These are phyloP conservation scores for Diplotaxis tenuifolia DNA, from an alignment of 345 rosid genomes.

Conservation along the genomic window DNA sequence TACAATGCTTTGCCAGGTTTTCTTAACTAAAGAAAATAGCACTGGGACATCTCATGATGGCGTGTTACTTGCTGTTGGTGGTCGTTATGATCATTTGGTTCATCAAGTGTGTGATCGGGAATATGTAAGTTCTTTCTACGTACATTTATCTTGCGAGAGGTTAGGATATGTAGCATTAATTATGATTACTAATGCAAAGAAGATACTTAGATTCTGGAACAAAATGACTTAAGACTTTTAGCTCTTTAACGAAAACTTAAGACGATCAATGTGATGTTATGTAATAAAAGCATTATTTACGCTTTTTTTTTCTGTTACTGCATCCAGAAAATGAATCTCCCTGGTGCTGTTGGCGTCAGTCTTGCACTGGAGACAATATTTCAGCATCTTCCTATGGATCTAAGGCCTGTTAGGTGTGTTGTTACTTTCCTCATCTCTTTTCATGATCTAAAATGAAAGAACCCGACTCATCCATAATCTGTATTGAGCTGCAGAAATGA, in stretches of 20 bases:
- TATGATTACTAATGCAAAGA: conserved; percentile 2
- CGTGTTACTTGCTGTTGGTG: conserved; percentile 84
- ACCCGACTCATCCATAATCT: conserved; percentile 7
- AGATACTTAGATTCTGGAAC: neutral
- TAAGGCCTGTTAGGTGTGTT: conserved; percentile 59
- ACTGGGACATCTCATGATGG: conserved; percentile 69
- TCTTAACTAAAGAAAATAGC: conserved; percentile 61
- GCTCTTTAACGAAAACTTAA: too few relatives aligned
- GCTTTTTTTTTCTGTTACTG: neutral
- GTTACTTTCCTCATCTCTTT: conserved; percentile 15
- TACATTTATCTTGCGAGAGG: conserved; percentile 18
- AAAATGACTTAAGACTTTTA: neutral
- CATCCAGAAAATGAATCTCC: conserved; percentile 74
- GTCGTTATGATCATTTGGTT: conserved; percentile 87
- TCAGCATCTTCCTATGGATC: conserved; percentile 60
- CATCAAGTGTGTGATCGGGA: conserved; percentile 71
- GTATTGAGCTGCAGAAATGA: conserved; percentile 55
- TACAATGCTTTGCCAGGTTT: conserved; percentile 48
- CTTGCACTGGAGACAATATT: conserved; percentile 86
- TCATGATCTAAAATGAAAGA: conserved; percentile 12
- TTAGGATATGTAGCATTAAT: neutral
- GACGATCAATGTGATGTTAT: too few relatives aligned
- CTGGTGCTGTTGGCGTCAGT: conserved; percentile 87
- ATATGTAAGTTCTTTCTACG: conserved; percentile 40
- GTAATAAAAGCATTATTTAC: neutral